Conservation (phyloP, 2,329 filamentous ascomycete genomes). For the Penicillium sp. region DNA sequence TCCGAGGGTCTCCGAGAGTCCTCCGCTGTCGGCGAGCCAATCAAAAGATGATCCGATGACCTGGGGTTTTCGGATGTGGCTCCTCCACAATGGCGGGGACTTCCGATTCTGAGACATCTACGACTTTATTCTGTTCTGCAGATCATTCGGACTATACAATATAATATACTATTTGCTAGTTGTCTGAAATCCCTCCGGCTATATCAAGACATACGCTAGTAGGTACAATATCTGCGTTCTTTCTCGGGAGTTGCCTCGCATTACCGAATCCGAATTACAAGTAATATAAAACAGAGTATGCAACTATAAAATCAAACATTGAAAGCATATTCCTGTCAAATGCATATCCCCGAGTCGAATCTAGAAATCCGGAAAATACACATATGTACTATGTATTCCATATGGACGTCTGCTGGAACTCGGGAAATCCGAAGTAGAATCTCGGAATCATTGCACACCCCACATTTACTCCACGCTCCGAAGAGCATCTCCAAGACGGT, state of each 20-base stretch:
- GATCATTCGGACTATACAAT: neutral
- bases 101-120: neutral
- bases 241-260: too few relatives aligned
- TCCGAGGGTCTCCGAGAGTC: neutral
- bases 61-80: conserved; percentile 8
- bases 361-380: neutral
- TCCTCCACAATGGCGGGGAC: neutral
- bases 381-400: neutral
- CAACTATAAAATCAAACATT: too few relatives aligned
- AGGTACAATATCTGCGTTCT: neutral
- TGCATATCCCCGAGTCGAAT: neutral
- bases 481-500: conserved; percentile 10
- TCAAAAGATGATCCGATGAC: conserved; percentile 12
- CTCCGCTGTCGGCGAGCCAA: conserved; percentile 1
- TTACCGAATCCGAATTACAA: neutral
- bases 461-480: conserved; percentile 21
- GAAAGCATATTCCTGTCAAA: too few relatives aligned
- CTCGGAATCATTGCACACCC: conserved; percentile 11
- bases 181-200: neutral
- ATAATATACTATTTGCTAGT: neutral
- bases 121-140: neutral
- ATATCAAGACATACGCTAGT: neutral
- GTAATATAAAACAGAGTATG: too few relatives aligned
- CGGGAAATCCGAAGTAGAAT: conserved; percentile 9
- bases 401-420: neutral